Conservation (phyloP, 2,329 filamentous ascomycete genomes). For the Rachicladosporium sp. region DNA sequence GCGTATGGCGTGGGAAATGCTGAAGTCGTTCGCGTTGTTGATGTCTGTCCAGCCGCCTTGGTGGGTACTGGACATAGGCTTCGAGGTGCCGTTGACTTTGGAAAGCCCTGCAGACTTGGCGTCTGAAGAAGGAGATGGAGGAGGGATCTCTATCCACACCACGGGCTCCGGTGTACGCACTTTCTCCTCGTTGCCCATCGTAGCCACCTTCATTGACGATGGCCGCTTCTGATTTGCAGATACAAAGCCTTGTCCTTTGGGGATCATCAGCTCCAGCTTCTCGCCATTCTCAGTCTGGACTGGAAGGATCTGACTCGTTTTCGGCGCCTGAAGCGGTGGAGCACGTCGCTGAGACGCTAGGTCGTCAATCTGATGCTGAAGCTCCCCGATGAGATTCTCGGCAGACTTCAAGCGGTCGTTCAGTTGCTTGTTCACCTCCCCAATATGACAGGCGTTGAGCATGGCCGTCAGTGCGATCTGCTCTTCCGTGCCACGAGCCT, state of each 20-base stretch:
- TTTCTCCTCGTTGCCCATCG: too few relatives aligned
- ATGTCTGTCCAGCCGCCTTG: too few relatives aligned
- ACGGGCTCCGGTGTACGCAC: too few relatives aligned
- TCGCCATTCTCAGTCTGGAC: slow-evolving; percentile 6
- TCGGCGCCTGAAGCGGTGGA: not conserved
- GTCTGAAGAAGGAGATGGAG: too few relatives aligned
- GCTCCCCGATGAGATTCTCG: not conserved
- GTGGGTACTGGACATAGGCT: too few relatives aligned
- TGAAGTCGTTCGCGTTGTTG: too few relatives aligned
- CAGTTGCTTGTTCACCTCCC: not conserved
- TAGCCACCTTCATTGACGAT: too few relatives aligned
- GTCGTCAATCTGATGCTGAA: not conserved
- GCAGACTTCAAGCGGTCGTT: not conserved
- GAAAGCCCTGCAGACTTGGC: too few relatives aligned
- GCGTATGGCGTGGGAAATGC: not conserved
- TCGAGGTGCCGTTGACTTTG: too few relatives aligned
- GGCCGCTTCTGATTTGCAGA: not conserved
- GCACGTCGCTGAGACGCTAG: not conserved
- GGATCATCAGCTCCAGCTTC: slow-evolving; percentile 11
- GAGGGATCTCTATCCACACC: too few relatives aligned
- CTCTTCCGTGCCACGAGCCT: slow-evolving; percentile 1
- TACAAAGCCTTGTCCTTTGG: slow-evolving; percentile 10
- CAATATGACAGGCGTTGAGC: not conserved
- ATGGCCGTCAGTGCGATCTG: slow-evolving; percentile 1
- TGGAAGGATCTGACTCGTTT: slow-evolving; percentile 5